A percentile compares a stretch with the other conserved stretches of the same genome.
Evolutionary conservation across 768 basidiomycete species (phyloP).

Genomic region (Russula sp.): DNA sequence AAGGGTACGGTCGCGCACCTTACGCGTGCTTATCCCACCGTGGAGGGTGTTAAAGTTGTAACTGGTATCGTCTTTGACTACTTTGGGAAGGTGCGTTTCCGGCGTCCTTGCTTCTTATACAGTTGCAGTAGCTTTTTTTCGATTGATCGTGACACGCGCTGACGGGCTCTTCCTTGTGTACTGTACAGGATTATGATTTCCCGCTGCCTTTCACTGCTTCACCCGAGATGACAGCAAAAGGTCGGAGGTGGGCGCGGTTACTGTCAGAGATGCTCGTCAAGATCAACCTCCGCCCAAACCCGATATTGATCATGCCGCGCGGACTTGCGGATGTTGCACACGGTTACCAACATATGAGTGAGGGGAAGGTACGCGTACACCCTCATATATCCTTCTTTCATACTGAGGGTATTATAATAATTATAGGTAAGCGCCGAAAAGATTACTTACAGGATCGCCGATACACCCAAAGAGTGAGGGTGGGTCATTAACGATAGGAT

Average conservation of each 20-base stretch:
- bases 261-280: slow-evolving; percentile 20
- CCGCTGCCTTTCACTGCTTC: slow-evolving; percentile 11
- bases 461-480: slow-evolving; percentile 19
- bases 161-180: background rate
- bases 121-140: too few relatives aligned
- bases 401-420: background rate
- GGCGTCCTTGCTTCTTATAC: too few relatives aligned
- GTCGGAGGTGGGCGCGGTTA: slow-evolving; percentile 1
- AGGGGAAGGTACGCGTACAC: slow-evolving; percentile 22
- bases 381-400: background rate
- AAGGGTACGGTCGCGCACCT: slow-evolving; percentile 10
- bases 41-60: slow-evolving; percentile 3
- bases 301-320: slow-evolving; percentile 12
- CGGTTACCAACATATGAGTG: slow-evolving; percentile 27
- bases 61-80: slow-evolving; percentile 3
- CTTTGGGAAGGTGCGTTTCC: slow-evolving; percentile 18
- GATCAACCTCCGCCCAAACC: slow-evolving; percentile 22
- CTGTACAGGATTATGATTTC: slow-evolving; percentile 13
- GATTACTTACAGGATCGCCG: slow-evolving; percentile 22
- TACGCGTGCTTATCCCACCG: background rate
- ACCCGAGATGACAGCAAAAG: slow-evolving; percentile 8
- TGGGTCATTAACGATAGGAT: background rate
- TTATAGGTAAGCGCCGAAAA: slow-evolving; percentile 26
- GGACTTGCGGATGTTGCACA: slow-evolving; percentile 25
- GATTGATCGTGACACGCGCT: background rate